Conservation (phyloP, 169 alveolate species). For the Toxoplasma gondii region DNA sequence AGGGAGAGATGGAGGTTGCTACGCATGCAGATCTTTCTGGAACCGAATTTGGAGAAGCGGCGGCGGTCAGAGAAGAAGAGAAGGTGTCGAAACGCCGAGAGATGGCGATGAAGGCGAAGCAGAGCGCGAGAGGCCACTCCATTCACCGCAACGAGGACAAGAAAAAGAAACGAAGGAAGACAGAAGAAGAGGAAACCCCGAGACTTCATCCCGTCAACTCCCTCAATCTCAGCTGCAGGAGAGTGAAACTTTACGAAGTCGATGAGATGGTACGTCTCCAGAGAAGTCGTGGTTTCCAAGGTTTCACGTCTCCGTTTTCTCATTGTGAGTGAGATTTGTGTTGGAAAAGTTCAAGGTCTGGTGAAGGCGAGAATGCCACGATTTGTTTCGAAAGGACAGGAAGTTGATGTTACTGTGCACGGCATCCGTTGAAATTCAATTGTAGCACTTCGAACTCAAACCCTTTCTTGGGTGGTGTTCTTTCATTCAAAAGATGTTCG, state of each 20-base stretch:
- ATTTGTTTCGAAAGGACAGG: too few relatives aligned
- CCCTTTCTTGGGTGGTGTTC: too few relatives aligned
- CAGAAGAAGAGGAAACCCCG: neutral
- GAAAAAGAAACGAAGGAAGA: neutral
- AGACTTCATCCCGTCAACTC: constrained; percentile 14
- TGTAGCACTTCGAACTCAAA: too few relatives aligned
- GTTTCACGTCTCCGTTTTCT: too few relatives aligned
- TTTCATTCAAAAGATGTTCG: too few relatives aligned
- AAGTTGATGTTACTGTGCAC: too few relatives aligned
- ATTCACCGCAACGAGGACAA: neutral
- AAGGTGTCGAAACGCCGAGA: neutral
- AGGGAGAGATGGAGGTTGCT: neutral
- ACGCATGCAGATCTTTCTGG: neutral
- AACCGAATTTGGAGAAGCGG: neutral
- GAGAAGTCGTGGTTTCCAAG: neutral
- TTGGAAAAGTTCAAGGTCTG: too few relatives aligned
- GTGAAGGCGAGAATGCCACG: too few relatives aligned
- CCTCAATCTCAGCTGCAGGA: constrained; percentile 6
- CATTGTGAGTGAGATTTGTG: too few relatives aligned
- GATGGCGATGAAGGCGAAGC: constrained; percentile 33
- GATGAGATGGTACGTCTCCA: constrained; percentile 9
- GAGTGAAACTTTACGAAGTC: constrained; percentile 50
- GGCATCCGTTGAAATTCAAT: too few relatives aligned
- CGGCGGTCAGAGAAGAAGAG: neutral
- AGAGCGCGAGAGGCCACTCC: neutral